Conservation (phyloP, 495 filamentous ascomycete genomes). For the Astrothelium macrocarpum region DNA sequence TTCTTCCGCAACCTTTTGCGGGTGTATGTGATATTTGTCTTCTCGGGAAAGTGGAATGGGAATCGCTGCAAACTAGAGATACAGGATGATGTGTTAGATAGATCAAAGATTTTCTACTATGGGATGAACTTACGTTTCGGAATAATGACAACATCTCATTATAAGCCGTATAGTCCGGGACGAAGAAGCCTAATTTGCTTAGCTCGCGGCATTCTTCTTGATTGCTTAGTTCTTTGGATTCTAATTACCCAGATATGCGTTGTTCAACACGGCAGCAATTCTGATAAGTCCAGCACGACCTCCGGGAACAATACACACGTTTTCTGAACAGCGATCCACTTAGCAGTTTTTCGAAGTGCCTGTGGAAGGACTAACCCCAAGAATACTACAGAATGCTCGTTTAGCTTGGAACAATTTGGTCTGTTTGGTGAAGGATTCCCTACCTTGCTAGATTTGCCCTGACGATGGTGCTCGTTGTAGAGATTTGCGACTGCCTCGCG, state of each 20-base stretch:
- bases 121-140: constrained; percentile 53
- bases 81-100: neutral
- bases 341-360: neutral
- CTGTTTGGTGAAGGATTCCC: neutral
- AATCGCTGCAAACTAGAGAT: constrained; percentile 70
- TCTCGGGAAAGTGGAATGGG: constrained; percentile 74
- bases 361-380: constrained; percentile 39
- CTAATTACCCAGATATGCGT: constrained; percentile 64
- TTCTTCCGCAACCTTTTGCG: constrained; percentile 60
- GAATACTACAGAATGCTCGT: constrained; percentile 45
- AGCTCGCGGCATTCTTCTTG: neutral
- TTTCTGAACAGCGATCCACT: constrained; percentile 45
- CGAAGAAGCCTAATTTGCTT: constrained; percentile 50
- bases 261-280: constrained; percentile 87
- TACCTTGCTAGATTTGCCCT: constrained; percentile 67
- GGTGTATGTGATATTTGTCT: constrained; percentile 84
- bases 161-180: constrained; percentile 65
- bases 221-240: constrained; percentile 7
- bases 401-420: neutral
- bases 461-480: constrained; percentile 86
- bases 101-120: neutral
- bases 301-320: constrained; percentile 95
- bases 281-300: constrained; percentile 86
- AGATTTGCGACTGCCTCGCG: constrained; percentile 82
- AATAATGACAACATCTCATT: constrained; percentile 94